Base-by-base conservation (phyloP, 768 basidiomycete genomes). In the Leucosporidium yakuticum region DNA sequence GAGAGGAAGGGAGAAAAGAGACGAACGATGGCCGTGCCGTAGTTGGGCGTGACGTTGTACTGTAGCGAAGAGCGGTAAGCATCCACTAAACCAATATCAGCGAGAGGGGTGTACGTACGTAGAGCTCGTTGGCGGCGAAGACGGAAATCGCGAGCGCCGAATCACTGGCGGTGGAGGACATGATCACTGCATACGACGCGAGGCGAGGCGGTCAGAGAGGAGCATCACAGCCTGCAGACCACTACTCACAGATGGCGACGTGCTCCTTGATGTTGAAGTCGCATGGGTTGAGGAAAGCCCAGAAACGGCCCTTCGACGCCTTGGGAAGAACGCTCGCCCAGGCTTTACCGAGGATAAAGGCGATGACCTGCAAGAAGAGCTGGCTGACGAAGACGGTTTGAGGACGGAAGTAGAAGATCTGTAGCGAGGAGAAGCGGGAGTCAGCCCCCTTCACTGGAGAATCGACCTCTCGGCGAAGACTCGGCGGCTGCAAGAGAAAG, bases 351-450 rank as follows among this genome's bases (percentile, higher is more conserved):
- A 77, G 65, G 68, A 76, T 71, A 64, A 70, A 77, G 31, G 77
- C 73, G 62, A 79, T 72, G 54, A 79, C 74, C 47, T 77, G 68
- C 5, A 79, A 72, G 77, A 79, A 79, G 25, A 77, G 74, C 49
- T 75, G 71, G 12, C 75, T 76, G 60, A 76, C 77, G 58, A 61
- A 69, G 60, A 73, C 68, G 39, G 76, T 75, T 50, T 75, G 75
- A 5, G 77, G 77, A 47, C 77, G 75, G 74, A 79, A 78, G 68
- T 84, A 85, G 82, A 83, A 76, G 54, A 79, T 14, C 79, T 79
- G 53, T 79, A 32, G 73, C 23, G 79, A 44, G 44, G 36, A 23
- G 77, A 57, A 76, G 75, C 61, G n/a, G 19, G 51, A 8, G 2
- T 29, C 29, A 32, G 31, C 54, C 1, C 29, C 17, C 23, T 12